Percentiles rank a stretch among this genome's conserved stretches.
phyloP scores from a whole-genome alignment of 345 rosid genomes.

The Euclidium syriacum region DNA sequence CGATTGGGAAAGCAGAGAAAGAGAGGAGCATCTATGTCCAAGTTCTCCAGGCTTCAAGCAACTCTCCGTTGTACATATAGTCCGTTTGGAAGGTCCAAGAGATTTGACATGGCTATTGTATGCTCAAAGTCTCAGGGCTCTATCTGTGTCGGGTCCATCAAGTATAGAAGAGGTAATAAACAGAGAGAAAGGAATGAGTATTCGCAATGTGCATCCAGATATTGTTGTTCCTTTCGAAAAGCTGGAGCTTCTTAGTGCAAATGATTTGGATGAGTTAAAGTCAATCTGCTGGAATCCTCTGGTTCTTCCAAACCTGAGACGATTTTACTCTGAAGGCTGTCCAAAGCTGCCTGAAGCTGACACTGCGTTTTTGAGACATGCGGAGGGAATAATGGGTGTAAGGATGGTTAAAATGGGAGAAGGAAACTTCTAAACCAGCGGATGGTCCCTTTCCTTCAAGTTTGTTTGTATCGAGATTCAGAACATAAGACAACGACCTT shows the following conservation, averaged over 20 bases:
- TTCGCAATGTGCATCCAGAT: too few species aligned
- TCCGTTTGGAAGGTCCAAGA: background rate
- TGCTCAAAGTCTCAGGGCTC: background rate
- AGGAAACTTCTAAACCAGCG: too few species aligned
- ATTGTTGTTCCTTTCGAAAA: background rate
- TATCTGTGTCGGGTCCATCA: background rate
- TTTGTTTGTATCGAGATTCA: too few species aligned
- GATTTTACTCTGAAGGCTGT: background rate
- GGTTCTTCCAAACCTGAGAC: background rate
- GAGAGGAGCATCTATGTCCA: too few species aligned
- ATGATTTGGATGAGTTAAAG: background rate
- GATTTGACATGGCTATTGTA: background rate
- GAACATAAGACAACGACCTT: too few species aligned
- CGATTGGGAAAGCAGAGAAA: background rate
- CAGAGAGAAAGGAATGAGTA: background rate
- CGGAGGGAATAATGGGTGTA: too few species aligned
- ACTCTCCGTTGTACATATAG: background rate
- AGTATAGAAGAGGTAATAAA: background rate
- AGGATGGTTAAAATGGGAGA: too few species aligned
- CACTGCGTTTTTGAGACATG: too few species aligned
- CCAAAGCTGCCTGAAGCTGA: background rate
- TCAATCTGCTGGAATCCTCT: background rate
- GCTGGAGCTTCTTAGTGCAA: background rate
- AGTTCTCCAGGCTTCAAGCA: background rate
- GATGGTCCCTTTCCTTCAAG: too few species aligned